phyloP scores from a whole-genome alignment of 2,329 filamentous ascomycete genomes.

The Aspergillus oerlinghausenensis region DNA sequence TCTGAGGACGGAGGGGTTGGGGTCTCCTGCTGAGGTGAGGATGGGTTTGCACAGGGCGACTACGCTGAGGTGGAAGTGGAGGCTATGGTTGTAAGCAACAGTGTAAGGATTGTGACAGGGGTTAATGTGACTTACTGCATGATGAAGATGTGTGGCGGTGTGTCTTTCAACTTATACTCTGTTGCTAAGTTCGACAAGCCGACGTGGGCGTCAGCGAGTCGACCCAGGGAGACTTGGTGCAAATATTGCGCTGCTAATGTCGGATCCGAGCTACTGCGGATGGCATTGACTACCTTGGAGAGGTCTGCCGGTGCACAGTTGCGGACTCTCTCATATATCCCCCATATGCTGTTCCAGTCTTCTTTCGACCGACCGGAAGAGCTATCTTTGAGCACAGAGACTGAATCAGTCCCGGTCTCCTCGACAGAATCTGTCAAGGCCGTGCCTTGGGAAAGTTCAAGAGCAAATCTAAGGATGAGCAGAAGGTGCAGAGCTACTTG shows the following conservation, averaged over 20 bases:
- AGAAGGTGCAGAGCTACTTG: background rate
- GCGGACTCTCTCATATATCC: background rate
- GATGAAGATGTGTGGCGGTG: background rate
- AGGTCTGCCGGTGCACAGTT: background rate
- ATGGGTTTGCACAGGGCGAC: background rate
- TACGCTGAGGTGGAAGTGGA: background rate
- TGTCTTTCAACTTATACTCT: background rate
- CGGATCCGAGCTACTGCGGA: background rate
- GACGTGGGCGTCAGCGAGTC: background rate
- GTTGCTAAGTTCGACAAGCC: background rate
- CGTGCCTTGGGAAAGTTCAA: background rate
- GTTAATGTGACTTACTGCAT: background rate
- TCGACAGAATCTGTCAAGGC: no score
- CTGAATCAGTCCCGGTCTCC: no score
- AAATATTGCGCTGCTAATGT: background rate
- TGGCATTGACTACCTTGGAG: background rate
- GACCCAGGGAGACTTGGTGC: background rate
- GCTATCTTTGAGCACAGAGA: no score
- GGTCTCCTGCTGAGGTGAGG: background rate
- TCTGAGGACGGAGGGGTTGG: background rate
- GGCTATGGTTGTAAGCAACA: background rate
- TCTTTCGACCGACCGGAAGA: no score
- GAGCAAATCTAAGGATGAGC: background rate
- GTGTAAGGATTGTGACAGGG: no score
- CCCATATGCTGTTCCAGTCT: background rate